These are phyloP conservation scores for Drechslerella coelobrocha DNA, from an alignment of 2,329 filamentous ascomycete genomes.

Conservation along the genomic window DNA sequence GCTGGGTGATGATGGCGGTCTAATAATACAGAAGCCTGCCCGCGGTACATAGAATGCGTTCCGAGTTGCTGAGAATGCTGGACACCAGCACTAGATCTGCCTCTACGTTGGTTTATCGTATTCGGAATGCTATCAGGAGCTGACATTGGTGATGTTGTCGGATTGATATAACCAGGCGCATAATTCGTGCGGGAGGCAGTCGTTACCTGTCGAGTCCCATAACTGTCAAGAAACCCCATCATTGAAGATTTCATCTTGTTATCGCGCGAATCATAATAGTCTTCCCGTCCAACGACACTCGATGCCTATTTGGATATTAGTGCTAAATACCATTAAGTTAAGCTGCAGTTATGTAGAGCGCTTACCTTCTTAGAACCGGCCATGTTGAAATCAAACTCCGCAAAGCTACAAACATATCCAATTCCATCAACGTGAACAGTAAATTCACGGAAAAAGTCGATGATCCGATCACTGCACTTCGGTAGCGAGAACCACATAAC, in stretches of 20 bases:
- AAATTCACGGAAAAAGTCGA: conserved; percentile 98
- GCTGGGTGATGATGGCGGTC: conserved; percentile 77
- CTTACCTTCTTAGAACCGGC: conserved; percentile 67
- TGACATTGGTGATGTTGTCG: conserved; percentile 74
- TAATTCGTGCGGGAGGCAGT: conserved; percentile 27
- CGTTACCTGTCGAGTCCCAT: conserved; percentile 58
- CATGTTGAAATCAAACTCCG: conserved; percentile 95
- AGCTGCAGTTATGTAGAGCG: conserved; percentile 11
- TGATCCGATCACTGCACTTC: conserved; percentile 85
- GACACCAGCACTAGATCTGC: conserved; percentile 36
- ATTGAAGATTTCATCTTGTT: conserved; percentile 99
- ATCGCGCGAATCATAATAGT: conserved; percentile 94
- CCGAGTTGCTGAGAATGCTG: conserved; percentile 44
- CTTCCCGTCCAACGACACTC: conserved; percentile 66
- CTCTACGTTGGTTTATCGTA: conserved; percentile 51
- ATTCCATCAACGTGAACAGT: conserved; percentile 96
- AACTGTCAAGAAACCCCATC: conserved; percentile 92
- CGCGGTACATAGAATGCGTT: conserved; percentile 63
- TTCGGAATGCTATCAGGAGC: conserved; percentile 57
- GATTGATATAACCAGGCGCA: conserved; percentile 56
- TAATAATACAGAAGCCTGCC: conserved; percentile 75
- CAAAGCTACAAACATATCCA: conserved; percentile 95
- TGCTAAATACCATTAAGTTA: not conserved
- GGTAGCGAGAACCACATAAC: conserved; percentile 86
- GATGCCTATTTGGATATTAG: conserved; percentile 53